Percentiles rank a stretch among this genome's conserved stretches.
Conservation (phyloP, 148 eudicot species). For the Camellia japonica region DNA sequence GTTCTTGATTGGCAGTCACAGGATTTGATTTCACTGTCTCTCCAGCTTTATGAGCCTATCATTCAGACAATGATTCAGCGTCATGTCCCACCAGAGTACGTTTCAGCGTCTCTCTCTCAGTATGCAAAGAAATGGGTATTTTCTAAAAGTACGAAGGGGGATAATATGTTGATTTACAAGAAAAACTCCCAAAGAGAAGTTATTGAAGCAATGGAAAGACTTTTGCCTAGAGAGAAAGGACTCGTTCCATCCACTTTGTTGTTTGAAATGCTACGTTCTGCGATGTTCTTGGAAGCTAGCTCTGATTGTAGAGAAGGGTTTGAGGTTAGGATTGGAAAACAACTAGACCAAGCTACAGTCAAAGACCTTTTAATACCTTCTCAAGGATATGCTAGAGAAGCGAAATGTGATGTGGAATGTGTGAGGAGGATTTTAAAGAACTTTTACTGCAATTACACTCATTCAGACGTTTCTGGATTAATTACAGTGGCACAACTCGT, state of each 20-base stretch:
- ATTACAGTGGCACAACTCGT: slow-evolving; percentile 54
- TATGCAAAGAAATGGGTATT: slow-evolving; percentile 41
- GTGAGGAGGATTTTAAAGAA: slow-evolving; percentile 55
- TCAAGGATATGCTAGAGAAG: slow-evolving; percentile 39
- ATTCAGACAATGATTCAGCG: slow-evolving; percentile 36
- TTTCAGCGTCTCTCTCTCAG: slow-evolving; percentile 43
- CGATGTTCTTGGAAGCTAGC: slow-evolving; percentile 33
- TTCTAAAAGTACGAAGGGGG: slow-evolving; percentile 5
- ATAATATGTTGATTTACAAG: slow-evolving; percentile 11
- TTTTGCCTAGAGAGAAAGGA: slow-evolving; percentile 45
- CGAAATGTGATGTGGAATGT: slow-evolving; percentile 41
- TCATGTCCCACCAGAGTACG: slow-evolving; percentile 39
- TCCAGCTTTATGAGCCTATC: slow-evolving; percentile 47
- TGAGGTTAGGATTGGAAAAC: slow-evolving; percentile 62
- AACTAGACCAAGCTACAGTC: slow-evolving; percentile 41
- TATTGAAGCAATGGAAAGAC: slow-evolving; percentile 51
- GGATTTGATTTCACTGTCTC: slow-evolving; percentile 44
- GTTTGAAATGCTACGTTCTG: slow-evolving; percentile 42
- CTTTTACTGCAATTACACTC: slow-evolving; percentile 43
- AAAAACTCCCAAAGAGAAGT: slow-evolving; percentile 39
- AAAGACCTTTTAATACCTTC: slow-evolving; percentile 60
- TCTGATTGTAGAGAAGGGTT: slow-evolving; percentile 39
- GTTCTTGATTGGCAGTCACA: slow-evolving; percentile 29
- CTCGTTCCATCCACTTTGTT: slow-evolving; percentile 39
- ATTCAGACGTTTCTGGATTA: slow-evolving; percentile 25